Base-by-base conservation (phyloP, 257 asterid species). In the Ballota nigra region DNA sequence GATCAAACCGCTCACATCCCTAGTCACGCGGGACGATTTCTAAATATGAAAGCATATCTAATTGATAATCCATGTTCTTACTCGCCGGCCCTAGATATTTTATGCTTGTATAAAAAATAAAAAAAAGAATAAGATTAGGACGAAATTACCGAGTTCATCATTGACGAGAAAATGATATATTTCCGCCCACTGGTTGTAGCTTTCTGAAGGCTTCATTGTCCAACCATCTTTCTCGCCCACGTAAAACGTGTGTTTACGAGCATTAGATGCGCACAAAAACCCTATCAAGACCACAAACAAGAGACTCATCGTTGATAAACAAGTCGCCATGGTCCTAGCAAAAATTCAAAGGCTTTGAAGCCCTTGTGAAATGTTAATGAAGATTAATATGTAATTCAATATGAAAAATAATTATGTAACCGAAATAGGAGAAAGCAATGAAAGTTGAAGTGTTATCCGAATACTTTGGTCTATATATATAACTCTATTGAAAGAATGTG, bases 201-300 rank as follows among this genome's bases (percentile, higher is more conserved):
- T 76, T 23, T 82, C 78, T 0, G 74, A 65, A 16, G 87, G 84
- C 2, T 71, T 60, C 18, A 69, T 64, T 5, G 69, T 68, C 88
- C 88, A 87, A 11, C 90, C 89, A 29, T 76, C 81, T 6, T 60
- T 71, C 2, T 71, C 86, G 1, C 92, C 92, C 33, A 79, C 88
- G 16, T 77, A 43, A 22, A 81, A 80, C 6, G 67, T 79, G 40
- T 70, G 45, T 11, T 10, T 58, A 15, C 31, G 40, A 68, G 86
- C 90, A n/a, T 72, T 41, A 47, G 74, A 71, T 5, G 71, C 77
- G 45, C 75, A 56, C 70, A 76, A 19, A 57, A 71, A 51, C 4
- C 70, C 77, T 62, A 76, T 12, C 63, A 75, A 77, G 59, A 77
- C 29, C 52, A 79, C 55, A 63, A 65, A 57, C 24, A 78, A 15